Evolutionary conservation across 78 protist species (phyloP), one percentile per base, ranked within the genome.

Genomic region (Isochrysis galbana): DNA sequence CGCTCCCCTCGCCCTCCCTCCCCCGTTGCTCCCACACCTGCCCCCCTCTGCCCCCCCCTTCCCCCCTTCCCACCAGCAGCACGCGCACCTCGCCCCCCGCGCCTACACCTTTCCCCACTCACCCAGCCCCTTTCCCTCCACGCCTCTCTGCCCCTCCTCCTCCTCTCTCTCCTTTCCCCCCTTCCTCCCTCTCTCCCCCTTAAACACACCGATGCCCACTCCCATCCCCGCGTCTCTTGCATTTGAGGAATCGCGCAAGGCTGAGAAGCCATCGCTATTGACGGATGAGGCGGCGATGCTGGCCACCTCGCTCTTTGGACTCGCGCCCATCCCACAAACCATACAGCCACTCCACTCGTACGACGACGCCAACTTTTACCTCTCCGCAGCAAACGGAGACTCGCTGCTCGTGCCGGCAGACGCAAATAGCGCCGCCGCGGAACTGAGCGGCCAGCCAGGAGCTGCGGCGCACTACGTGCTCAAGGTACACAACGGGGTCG

Each of bases 401-500:
- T 7, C 7, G 29, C 29, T 51, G 29, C 29, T 51, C 61, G 61
- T 14, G 61, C 61, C 61, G 29, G 61, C 29, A 51, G 61, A 7
- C 14, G 61, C 7, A 51, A 51, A 14, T 14, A 23, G 72, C 26
- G 72, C 72, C n/a, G 72, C 21, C 26, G 21, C 38, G 38, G 5
- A 61, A 23, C 38, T 11, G n/a, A 21, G n/a, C 11, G n/a, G 82
- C 82, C 45, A n/a, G 25, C n/a, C 25, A 10, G 23, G 1, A 2
- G 82, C 25, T 7, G 14, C 29, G 29, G 0, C 10, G 17, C 34
- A 72, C 17, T 36, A 36, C 17, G 82, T 72, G 42, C 42, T 72
- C 82, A 72, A 72, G 82, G 23, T 72, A 26, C 82, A 72, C 82
- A 72, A 72, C 82, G 82, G 82, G n/a, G 82, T 72, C 14, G 82